Percentiles rank a stretch among this genome's conserved stretches.
Conservation (phyloP, 1,139 yeast species). For the Lodderomyces theae region DNA sequence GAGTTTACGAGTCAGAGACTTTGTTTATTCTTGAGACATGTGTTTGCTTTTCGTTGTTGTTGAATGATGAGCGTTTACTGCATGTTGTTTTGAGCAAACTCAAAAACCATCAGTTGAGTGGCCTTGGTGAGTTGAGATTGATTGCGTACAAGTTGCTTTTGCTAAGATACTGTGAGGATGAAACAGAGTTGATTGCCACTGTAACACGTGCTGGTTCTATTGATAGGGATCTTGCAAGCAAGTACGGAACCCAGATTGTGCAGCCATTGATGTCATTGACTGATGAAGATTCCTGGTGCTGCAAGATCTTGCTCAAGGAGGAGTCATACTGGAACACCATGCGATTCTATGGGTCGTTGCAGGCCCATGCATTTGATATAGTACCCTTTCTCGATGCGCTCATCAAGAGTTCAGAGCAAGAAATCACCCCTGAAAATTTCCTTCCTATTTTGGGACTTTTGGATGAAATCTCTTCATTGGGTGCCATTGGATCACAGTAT, state of each 20-base stretch:
- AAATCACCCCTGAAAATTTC: constrained; percentile 50
- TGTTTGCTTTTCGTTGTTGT: constrained; percentile 48
- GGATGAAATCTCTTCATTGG: constrained; percentile 80
- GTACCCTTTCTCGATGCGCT: constrained; percentile 49
- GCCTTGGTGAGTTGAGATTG: constrained; percentile 31
- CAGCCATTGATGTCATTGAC: constrained; percentile 53
- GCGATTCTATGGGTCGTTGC: constrained; percentile 55
- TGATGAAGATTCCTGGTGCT: constrained; percentile 49
- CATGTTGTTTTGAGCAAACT: constrained; percentile 23
- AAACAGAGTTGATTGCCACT: constrained; percentile 19
- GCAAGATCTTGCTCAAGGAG: constrained; percentile 34
- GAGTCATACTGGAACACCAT: constrained; percentile 66
- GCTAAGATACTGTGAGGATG: constrained; percentile 29
- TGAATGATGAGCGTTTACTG: constrained; percentile 37
- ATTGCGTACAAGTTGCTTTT: constrained; percentile 43
- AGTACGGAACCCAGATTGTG: constrained; percentile 51
- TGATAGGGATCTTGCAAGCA: constrained; percentile 40
- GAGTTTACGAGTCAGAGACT: constrained; percentile 53
- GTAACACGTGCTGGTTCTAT: constrained; percentile 25
- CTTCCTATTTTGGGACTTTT: constrained; percentile 65
- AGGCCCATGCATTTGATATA: constrained; percentile 48
- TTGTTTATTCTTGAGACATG: constrained; percentile 55
- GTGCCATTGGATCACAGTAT: constrained; percentile 76
- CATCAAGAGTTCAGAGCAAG: constrained; percentile 33
- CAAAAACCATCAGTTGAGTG: constrained; percentile 22